Evolutionary conservation across 805 yeast genomes (phyloP).

Genomic region (Yarrowia sp.): DNA sequence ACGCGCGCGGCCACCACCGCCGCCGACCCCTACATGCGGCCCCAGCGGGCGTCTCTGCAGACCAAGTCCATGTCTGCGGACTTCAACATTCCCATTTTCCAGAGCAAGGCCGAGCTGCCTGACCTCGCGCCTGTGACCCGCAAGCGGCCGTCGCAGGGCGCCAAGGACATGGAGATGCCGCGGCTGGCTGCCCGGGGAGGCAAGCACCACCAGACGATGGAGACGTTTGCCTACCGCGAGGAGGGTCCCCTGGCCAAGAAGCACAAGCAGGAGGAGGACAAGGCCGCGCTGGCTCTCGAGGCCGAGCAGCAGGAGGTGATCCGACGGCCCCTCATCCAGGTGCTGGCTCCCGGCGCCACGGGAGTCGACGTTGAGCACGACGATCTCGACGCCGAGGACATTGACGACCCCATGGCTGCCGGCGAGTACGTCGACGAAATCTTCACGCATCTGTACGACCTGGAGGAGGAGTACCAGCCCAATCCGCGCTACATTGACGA

Average conservation of each 20-base stretch:
- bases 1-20: constrained; percentile 14
- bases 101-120: constrained; percentile 11
- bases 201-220: constrained; percentile 24
- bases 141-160: constrained; percentile 15
- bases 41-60: constrained; percentile 22
- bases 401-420: constrained; percentile 66
- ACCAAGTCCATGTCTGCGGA: constrained; percentile 14
- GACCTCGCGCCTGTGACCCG: constrained; percentile 11
- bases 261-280: constrained; percentile 37
- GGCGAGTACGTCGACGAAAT: constrained; percentile 89
- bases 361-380: constrained; percentile 32
- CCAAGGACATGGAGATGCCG: constrained; percentile 24
- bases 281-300: background rate
- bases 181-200: constrained; percentile 16
- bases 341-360: constrained; percentile 8
- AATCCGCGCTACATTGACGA: constrained; percentile 53
- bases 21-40: constrained; percentile 22
- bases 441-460: constrained; percentile 69
- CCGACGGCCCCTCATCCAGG: constrained; percentile 19
- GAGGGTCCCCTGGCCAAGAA: constrained; percentile 41
- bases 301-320: constrained; percentile 24
- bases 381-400: constrained; percentile 42
- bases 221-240: constrained; percentile 17
- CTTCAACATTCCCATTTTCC: constrained; percentile 15
- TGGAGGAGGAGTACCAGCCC: constrained; percentile 72